Evolutionary conservation across 768 basidiomycete species (phyloP).

Genomic region (Amanita exitialis): DNA sequence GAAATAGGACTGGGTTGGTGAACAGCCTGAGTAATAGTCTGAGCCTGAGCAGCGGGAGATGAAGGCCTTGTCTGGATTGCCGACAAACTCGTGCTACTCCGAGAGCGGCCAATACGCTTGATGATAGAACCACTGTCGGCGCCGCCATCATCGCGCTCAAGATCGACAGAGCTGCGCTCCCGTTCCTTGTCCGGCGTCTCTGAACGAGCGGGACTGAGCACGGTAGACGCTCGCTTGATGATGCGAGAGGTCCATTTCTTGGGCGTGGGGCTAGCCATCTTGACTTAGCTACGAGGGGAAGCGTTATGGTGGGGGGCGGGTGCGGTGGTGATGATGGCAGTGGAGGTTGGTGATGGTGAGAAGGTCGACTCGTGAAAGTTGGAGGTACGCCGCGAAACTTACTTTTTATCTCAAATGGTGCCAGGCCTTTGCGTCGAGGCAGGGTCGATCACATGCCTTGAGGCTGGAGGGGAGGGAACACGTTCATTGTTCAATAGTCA

Average conservation of each 20-base stretch:
- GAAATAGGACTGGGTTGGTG: conserved; percentile 52
- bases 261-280: conserved; percentile 22
- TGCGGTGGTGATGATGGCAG: no score
- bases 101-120: conserved; percentile 12
- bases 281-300: conserved; percentile 1
- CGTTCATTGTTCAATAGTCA: neutral
- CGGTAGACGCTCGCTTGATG: conserved; percentile 52
- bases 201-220: conserved; percentile 29
- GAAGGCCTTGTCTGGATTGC: conserved; percentile 6
- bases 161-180: conserved; percentile 15
- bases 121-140: conserved; percentile 8
- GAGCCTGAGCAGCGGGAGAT: conserved; percentile 17
- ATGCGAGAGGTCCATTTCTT: conserved; percentile 44
- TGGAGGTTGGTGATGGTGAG: neutral
- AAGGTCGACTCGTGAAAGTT: neutral
- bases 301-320: conserved; percentile 3
- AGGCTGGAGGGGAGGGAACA: neutral
- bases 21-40: conserved; percentile 2
- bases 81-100: conserved; percentile 7
- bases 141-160: conserved; percentile 18
- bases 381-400: neutral
- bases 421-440: conserved; percentile 39
- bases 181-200: conserved; percentile 18
- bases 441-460: conserved; percentile 6
- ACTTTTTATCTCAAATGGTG: conserved; percentile 26